phyloP scores from a whole-genome alignment of 495 filamentous ascomycete species.

The Margaritispora aquatica region DNA sequence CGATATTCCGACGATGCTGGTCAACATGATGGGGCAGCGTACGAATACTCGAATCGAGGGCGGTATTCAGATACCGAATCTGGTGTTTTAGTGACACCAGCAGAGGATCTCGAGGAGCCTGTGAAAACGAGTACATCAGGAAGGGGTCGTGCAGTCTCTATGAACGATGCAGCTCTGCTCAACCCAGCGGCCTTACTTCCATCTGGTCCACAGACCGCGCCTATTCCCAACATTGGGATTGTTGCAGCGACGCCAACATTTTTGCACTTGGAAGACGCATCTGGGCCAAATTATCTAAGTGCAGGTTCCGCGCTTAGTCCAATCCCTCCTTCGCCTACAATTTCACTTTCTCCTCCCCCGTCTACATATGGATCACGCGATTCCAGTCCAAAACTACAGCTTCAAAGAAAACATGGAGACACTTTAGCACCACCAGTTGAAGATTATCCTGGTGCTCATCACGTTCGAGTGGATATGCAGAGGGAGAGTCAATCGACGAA shows the following conservation, averaged over 20 bases:
- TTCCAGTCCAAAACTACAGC: conserved; percentile 17
- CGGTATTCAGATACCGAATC: conserved; percentile 17
- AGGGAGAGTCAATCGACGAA: not conserved
- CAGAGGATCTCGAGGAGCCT: conserved; percentile 1
- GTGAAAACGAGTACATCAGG: not conserved
- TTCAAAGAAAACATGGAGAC: conserved; percentile 8
- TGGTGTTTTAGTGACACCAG: conserved; percentile 12
- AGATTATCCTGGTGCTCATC: conserved; percentile 20
- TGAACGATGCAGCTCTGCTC: conserved; percentile 45
- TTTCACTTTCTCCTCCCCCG: conserved; percentile 35
- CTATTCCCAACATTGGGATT: conserved; percentile 20
- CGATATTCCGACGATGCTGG: conserved; percentile 61
- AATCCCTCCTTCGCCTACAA: conserved; percentile 23
- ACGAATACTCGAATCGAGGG: conserved; percentile 10
- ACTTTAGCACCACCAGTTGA: conserved; percentile 22
- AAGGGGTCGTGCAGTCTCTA: conserved; percentile 54
- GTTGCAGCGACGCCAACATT: conserved; percentile 22
- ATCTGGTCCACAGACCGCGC: conserved; percentile 5
- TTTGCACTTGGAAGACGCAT: conserved; percentile 1
- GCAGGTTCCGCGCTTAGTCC: not conserved
- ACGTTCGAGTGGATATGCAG: conserved; percentile 13
- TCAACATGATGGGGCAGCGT: conserved; percentile 13
- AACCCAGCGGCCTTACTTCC: conserved; percentile 6
- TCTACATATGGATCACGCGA: conserved; percentile 23
- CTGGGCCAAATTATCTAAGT: not conserved